Percentiles rank a stretch among this genome's conserved stretches.
phyloP scores from a whole-genome alignment of 352 stramenopile genomes.

The Pythium rishiriense region DNA sequence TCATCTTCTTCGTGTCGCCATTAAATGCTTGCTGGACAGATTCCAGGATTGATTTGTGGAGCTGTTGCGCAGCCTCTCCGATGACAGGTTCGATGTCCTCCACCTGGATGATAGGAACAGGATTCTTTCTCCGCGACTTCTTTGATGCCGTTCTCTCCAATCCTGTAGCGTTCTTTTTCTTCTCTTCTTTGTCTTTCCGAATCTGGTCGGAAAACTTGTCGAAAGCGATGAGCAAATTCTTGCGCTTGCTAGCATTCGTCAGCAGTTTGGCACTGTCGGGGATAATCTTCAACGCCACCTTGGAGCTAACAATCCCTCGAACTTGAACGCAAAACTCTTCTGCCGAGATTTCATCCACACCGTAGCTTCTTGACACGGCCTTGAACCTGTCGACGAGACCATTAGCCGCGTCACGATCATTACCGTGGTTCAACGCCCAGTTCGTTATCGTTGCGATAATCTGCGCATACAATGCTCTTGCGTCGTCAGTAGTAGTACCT shows the following conservation, averaged over 20 bases:
- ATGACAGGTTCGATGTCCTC: conserved; percentile 84
- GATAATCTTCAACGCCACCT: conserved; percentile 72
- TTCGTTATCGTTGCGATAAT: conserved; percentile 64
- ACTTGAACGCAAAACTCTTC: conserved; percentile 77
- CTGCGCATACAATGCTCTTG: conserved; percentile 60
- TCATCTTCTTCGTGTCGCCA: conserved; percentile 84
- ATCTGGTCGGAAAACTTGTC: conserved; percentile 66
- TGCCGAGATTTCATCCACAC: conserved; percentile 59
- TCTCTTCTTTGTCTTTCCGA: conserved; percentile 74
- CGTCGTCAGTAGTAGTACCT: conserved; percentile 37
- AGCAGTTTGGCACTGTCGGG: conserved; percentile 72
- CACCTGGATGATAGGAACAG: conserved; percentile 46
- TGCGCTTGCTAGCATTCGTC: conserved; percentile 54
- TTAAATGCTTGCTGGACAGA: conserved; percentile 68
- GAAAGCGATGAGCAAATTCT: conserved; percentile 53
- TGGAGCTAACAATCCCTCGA: conserved; percentile 67
- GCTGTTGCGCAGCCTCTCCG: conserved; percentile 73
- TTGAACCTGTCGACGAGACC: conserved; percentile 66
- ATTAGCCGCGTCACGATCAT: conserved; percentile 40
- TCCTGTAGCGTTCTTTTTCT: conserved; percentile 51
- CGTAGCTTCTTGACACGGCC: conserved; percentile 52
- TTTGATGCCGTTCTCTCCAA: conserved; percentile 32
- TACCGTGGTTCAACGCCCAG: conserved; percentile 58
- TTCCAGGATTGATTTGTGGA: conserved; percentile 86
- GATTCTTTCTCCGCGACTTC: conserved; percentile 48